Conservation (phyloP, 257 asterid species). For the Solanum lycopersicoides region DNA sequence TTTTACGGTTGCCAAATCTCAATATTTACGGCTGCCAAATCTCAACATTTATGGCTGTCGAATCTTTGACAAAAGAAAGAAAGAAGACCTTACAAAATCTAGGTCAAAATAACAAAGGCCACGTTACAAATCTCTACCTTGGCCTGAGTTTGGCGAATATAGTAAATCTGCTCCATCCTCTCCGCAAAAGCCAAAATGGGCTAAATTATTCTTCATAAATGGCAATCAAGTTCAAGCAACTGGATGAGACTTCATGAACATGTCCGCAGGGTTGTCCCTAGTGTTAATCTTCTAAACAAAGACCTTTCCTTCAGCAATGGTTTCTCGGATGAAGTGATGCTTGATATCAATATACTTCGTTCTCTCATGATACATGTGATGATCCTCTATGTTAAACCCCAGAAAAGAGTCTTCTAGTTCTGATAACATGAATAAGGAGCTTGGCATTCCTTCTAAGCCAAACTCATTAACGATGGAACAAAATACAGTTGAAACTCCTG, state of each 20-base stretch:
- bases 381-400: background rate
- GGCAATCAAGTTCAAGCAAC: background rate
- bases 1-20: background rate
- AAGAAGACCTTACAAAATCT: background rate
- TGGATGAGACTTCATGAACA: background rate
- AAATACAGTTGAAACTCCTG: background rate
- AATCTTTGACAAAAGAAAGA: background rate
- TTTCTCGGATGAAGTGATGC: background rate
- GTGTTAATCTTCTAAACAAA: background rate
- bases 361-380: background rate
- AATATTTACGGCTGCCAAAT: background rate
- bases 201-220: background rate
- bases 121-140: background rate
- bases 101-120: background rate
- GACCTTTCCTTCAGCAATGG: background rate
- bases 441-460: background rate
- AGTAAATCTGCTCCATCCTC: background rate
- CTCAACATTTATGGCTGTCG: background rate
- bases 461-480: background rate
- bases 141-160: background rate
- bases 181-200: background rate
- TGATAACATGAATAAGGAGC: background rate
- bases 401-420: background rate
- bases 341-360: background rate
- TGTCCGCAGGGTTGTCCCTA: background rate